phyloP scores from a whole-genome alignment of 371 early-diverging fungal species.

The Thermomucor indicae-seudaticae region DNA sequence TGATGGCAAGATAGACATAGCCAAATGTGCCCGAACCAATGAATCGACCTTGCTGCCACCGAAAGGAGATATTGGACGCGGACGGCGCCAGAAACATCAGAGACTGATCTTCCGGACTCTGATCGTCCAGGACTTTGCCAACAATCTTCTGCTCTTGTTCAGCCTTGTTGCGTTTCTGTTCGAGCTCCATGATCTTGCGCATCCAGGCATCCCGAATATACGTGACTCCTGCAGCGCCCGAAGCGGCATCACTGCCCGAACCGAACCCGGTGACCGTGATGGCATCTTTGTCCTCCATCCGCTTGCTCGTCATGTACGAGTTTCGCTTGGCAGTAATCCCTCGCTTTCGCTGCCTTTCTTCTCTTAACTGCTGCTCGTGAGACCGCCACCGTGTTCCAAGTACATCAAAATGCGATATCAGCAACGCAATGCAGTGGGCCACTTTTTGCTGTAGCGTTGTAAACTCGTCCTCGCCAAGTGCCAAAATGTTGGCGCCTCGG shows the following conservation, averaged over 20 bases:
- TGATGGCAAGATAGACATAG: constrained; percentile 79
- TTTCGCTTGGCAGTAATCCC: constrained; percentile 31
- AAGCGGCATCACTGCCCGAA: constrained; percentile 1
- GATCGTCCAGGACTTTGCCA: constrained; percentile 76
- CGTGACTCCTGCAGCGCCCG: constrained; percentile 19
- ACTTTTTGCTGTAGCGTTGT: constrained; percentile 63
- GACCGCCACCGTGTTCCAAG: constrained; percentile 56
- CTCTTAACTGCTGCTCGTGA: constrained; percentile 40
- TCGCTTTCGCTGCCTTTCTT: constrained; percentile 32
- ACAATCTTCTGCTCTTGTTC: constrained; percentile 58
- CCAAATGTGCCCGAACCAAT: constrained; percentile 89
- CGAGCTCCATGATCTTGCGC: constrained; percentile 46
- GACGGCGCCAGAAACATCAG: constrained; percentile 73
- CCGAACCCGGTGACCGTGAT: constrained; percentile 42
- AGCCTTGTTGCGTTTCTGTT: constrained; percentile 37
- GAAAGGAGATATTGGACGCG: constrained; percentile 67
- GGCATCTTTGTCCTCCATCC: constrained; percentile 18
- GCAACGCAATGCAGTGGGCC: constrained; percentile 74
- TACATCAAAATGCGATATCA: constrained; percentile 81
- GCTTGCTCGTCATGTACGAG: constrained; percentile 28
- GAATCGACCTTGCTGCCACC: constrained; percentile 86
- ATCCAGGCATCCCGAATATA: constrained; percentile 57
- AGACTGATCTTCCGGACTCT: constrained; percentile 73
- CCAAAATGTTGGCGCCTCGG: constrained; percentile 47
- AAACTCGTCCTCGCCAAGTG: constrained; percentile 44